Percentiles rank a stretch among this genome's conserved stretches.
Conservation (phyloP, 768 basidiomycete genomes). For the Podaxis sp. region DNA sequence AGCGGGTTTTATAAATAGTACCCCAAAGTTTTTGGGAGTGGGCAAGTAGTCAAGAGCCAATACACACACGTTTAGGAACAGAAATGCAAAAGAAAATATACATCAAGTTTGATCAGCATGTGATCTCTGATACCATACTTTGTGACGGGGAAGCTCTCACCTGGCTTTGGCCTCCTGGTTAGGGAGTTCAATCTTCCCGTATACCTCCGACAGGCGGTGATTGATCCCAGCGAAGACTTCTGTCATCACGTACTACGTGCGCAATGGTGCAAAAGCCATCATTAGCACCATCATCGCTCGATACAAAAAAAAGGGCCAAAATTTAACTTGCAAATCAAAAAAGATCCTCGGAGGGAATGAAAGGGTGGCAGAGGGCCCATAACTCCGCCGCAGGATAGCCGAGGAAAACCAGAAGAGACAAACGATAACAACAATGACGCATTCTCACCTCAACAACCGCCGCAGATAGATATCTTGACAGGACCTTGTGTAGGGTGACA, state of each 20-base stretch:
- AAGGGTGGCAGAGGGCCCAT: background rate
- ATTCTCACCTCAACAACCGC: conserved; percentile 76
- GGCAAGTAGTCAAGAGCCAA: background rate
- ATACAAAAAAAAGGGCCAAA: conserved; percentile 10
- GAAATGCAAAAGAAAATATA: background rate
- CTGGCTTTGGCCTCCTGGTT: conserved; percentile 81
- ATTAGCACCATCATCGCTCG: conserved; percentile 4
- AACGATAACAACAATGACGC: conserved; percentile 11
- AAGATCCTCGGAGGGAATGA: conserved; percentile 2
- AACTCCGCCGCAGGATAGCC: background rate
- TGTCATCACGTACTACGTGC: conserved; percentile 78
- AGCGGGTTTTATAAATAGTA: background rate
- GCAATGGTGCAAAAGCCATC: background rate
- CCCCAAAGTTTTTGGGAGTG: conserved; percentile 1
- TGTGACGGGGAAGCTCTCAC: conserved; percentile 37
- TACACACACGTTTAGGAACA: background rate
- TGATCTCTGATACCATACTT: background rate
- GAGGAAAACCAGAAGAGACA: conserved; percentile 9
- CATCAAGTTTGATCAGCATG: background rate
- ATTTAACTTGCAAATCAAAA: background rate
- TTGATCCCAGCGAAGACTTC: conserved; percentile 94
- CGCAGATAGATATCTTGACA: conserved; percentile 81
- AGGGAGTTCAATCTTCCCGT: conserved; percentile 75
- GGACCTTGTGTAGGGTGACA: conserved; percentile 90
- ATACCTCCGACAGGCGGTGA: conserved; percentile 85